Evolutionary conservation across 73 alveolate species (phyloP).

Genomic region (Paramecium caudatum): DNA sequence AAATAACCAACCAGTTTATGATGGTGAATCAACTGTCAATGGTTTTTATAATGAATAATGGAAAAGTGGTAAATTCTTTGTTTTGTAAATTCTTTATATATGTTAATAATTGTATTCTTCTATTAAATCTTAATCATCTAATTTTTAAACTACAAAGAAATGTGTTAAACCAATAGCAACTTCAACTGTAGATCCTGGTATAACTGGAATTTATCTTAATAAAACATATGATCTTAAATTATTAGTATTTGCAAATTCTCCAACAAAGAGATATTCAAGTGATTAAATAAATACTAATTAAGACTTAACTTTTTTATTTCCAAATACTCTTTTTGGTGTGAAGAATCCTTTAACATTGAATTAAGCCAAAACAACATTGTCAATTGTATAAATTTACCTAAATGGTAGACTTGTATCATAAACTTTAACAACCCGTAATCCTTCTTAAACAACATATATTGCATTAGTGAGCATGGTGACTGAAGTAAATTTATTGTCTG

Average conservation of each 20-base stretch:
- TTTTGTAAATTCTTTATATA: slow-evolving; percentile 3
- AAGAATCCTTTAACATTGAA: neutral
- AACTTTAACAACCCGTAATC: neutral
- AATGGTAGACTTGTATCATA: neutral
- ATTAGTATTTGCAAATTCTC: neutral
- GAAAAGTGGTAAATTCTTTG: slow-evolving; percentile 7
- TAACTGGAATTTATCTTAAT: neutral
- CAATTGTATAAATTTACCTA: neutral
- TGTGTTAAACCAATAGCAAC: slow-evolving; percentile 15
- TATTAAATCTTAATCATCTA: neutral
- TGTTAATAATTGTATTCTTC: slow-evolving; percentile 43
- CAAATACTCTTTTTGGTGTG: slow-evolving; percentile 40
- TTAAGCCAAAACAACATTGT: neutral
- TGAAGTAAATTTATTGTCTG: slow-evolving; percentile 46
- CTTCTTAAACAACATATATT: slow-evolving; percentile 20
- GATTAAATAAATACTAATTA: slow-evolving; percentile 12
- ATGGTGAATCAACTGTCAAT: slow-evolving; percentile 37
- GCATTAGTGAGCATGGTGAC: neutral
- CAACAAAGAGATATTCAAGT: neutral
- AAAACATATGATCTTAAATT: neutral
- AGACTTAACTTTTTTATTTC: slow-evolving; percentile 19
- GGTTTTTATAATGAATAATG: slow-evolving; percentile 34
- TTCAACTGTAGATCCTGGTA: neutral
- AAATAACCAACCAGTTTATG: slow-evolving; percentile 55
- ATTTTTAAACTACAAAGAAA: slow-evolving; percentile 48